phyloP scores from a whole-genome alignment of 768 basidiomycete species.

The Rhizopogon roseolus region DNA sequence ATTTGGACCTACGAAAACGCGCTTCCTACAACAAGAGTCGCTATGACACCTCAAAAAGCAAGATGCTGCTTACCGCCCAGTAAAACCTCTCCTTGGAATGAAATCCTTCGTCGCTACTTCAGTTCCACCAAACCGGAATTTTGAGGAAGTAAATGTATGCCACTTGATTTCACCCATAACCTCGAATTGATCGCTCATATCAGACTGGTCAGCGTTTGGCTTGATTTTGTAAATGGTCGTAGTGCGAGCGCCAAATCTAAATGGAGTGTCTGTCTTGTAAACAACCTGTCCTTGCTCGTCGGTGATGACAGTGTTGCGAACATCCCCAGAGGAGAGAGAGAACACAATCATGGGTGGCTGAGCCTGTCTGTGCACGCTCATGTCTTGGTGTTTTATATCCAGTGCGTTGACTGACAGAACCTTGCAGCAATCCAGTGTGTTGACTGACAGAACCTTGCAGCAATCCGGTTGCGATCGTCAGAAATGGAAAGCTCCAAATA shows the following conservation, averaged over 20 bases:
- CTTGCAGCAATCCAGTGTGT: too few species aligned
- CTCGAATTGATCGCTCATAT: slow-evolving; percentile 25
- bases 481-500: too few species aligned
- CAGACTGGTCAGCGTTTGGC: slow-evolving; percentile 15
- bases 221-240: slow-evolving; percentile 22
- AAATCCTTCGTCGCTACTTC: slow-evolving; percentile 22
- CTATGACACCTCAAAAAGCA: neutral
- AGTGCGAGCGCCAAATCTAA: slow-evolving; percentile 5
- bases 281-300: slow-evolving; percentile 21
- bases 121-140: slow-evolving; percentile 22
- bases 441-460: too few species aligned
- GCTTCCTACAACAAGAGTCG: neutral
- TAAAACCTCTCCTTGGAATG: slow-evolving; percentile 16
- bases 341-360: slow-evolving; percentile 12
- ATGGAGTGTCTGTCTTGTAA: slow-evolving; percentile 18
- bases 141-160: slow-evolving; percentile 23
- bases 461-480: too few species aligned
- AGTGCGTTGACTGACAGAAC: too few species aligned
- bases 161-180: slow-evolving; percentile 31
- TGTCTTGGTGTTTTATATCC: too few species aligned
- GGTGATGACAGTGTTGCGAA: slow-evolving; percentile 20
- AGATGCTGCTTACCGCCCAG: slow-evolving; percentile 14
- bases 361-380: too few species aligned
- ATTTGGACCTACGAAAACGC: neutral
- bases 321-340: slow-evolving; percentile 15